These are phyloP conservation scores for Trifolium pratense DNA, from an alignment of 306 rosid species.

Conservation along the genomic window DNA sequence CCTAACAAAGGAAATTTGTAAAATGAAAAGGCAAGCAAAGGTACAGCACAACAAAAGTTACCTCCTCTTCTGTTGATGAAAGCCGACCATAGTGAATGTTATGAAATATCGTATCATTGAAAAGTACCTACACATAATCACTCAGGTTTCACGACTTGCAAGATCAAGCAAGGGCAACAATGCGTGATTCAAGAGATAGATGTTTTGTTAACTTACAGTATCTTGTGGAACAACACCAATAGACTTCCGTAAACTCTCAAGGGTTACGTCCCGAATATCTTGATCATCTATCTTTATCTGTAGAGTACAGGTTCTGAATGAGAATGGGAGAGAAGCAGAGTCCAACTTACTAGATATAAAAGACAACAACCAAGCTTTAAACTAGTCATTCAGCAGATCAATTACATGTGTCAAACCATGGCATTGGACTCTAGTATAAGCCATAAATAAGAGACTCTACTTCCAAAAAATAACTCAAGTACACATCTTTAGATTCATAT, in stretches of 20 bases:
- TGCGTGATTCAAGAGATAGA: conserved; percentile 23
- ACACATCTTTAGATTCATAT: conserved; percentile 17
- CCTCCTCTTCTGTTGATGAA: conserved; percentile 90
- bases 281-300: conserved; percentile 89
- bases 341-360: conserved; percentile 9
- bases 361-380: conserved; percentile 22
- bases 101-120: conserved; percentile 92
- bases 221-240: conserved; percentile 99
- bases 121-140: conserved; percentile 77
- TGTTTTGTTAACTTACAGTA: conserved; percentile 61
- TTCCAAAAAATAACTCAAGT: not conserved
- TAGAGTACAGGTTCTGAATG: conserved; percentile 26
- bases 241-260: conserved; percentile 80
- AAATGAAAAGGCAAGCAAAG: conserved; percentile 30
- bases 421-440: conserved; percentile 12
- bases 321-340: conserved; percentile 12
- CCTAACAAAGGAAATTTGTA: conserved; percentile 34
- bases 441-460: conserved; percentile 23
- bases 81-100: conserved; percentile 92
- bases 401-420: conserved; percentile 24
- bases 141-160: conserved; percentile 42
- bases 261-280: conserved; percentile 80
- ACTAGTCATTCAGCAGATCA: not conserved
- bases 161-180: conserved; percentile 29
- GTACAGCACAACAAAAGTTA: conserved; percentile 43